Percentiles rank a stretch among this genome's conserved stretches.
phyloP scores from a whole-genome alignment of 768 basidiomycete genomes.

The Amylocystis lapponica region DNA sequence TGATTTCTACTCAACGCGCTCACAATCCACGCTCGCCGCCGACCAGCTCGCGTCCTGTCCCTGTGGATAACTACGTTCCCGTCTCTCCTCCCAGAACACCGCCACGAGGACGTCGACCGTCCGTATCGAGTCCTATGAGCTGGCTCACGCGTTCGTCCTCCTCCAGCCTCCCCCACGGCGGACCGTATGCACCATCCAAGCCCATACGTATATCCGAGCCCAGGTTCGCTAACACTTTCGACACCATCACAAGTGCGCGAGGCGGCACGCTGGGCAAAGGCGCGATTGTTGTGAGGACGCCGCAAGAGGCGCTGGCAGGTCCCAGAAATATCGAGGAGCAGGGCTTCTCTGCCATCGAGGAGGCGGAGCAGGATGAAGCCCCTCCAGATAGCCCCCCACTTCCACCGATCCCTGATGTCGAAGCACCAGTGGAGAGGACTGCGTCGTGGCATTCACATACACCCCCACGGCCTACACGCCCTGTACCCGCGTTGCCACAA shows the following conservation, averaged over 20 bases:
- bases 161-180: slow-evolving; percentile 20
- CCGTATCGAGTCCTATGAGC: slow-evolving; percentile 35
- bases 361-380: not conserved
- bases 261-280: slow-evolving; percentile 59
- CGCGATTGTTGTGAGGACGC: slow-evolving; percentile 72
- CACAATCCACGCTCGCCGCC: slow-evolving; percentile 7
- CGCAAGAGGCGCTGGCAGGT: slow-evolving; percentile 63
- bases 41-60: slow-evolving; percentile 15
- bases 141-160: slow-evolving; percentile 38
- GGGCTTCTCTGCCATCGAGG: not conserved
- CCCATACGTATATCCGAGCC: slow-evolving; percentile 42
- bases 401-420: slow-evolving; percentile 15
- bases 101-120: slow-evolving; percentile 28
- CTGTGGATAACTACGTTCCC: slow-evolving; percentile 9
- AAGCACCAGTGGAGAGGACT: not conserved
- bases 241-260: slow-evolving; percentile 27
- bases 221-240: slow-evolving; percentile 28
- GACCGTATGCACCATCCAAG: slow-evolving; percentile 29
- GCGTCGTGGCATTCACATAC: not conserved
- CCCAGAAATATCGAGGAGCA: too few relatives aligned
- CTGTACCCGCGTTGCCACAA: slow-evolving; percentile 19
- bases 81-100: slow-evolving; percentile 26
- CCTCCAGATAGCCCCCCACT: slow-evolving; percentile 14
- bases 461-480: slow-evolving; percentile 28
- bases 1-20: slow-evolving; percentile 1